Evolutionary conservation across 495 filamentous ascomycete species (phyloP).

Genomic region (Podospora conica): DNA sequence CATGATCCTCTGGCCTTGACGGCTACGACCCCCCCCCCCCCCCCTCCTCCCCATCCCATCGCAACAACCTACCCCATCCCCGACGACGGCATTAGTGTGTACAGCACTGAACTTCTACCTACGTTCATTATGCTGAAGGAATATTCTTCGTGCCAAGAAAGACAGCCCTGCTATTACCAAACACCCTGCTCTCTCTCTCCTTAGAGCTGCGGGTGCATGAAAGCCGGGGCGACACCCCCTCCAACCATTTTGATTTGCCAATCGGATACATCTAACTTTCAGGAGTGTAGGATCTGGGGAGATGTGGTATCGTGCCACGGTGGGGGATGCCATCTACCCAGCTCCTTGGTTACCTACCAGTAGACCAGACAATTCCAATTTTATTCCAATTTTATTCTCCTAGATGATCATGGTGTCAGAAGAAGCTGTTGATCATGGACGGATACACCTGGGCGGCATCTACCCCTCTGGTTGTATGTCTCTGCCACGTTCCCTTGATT

Average conservation of each 20-base stretch:
- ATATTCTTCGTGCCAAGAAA: slow-evolving; percentile 90
- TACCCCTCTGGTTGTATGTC: background rate
- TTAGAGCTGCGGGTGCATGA: slow-evolving; percentile 75
- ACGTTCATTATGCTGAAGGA: slow-evolving; percentile 94
- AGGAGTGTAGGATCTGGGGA: background rate
- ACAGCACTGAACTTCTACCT: slow-evolving; percentile 71
- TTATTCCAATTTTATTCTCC: background rate
- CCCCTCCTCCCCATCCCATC: background rate
- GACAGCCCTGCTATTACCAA: slow-evolving; percentile 82
- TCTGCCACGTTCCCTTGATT: background rate
- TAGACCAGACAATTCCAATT: background rate
- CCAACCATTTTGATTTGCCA: slow-evolving; percentile 33
- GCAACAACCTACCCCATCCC: no score
- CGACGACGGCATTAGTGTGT: slow-evolving; percentile 95
- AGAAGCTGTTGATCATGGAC: no score
- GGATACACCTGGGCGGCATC: background rate
- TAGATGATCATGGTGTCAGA: background rate
- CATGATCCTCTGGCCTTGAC: background rate
- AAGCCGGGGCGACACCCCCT: slow-evolving; percentile 60
- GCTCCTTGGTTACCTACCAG: background rate
- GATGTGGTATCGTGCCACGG: background rate
- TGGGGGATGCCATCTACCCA: background rate
- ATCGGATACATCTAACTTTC: background rate
- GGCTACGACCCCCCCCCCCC: background rate
- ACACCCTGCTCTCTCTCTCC: slow-evolving; percentile 59